phyloP scores from a whole-genome alignment of 2,329 filamentous ascomycete genomes.

The Fusarium sp. region DNA sequence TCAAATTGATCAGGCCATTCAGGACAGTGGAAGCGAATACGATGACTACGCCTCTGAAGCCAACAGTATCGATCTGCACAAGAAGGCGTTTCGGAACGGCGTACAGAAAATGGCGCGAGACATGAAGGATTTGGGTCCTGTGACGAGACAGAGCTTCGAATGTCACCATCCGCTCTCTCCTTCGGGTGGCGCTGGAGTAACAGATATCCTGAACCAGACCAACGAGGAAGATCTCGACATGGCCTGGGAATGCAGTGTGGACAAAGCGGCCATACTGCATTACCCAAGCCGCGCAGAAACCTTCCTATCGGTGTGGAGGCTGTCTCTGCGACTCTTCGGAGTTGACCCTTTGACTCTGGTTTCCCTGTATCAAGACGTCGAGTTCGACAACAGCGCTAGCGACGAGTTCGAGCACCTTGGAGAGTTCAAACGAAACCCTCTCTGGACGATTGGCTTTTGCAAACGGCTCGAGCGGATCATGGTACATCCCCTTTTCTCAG shows the following conservation, averaged over 20 bases:
- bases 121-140: too few species aligned
- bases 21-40: not conserved
- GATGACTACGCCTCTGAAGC: not conserved
- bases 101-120: not conserved
- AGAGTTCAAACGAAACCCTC: not conserved
- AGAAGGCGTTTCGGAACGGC: not conserved
- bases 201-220: not conserved
- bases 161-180: not conserved
- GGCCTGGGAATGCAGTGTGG: not conserved
- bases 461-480: not conserved
- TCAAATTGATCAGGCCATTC: too few species aligned
- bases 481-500: constrained; percentile 1
- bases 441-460: not conserved
- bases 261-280: not conserved
- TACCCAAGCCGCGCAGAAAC: accelerated
- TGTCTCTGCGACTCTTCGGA: not conserved
- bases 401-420: not conserved
- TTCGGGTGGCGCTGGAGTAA: not conserved
- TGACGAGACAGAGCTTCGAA: not conserved
- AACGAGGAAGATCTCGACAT: not conserved
- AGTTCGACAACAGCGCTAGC: not conserved
- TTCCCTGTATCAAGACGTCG: not conserved
- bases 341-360: not conserved
- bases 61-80: not conserved
- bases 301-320: not conserved